Percentiles rank a stretch among this genome's conserved stretches.
Conservation (phyloP, 768 basidiomycete species). For the Lentinula guzmanii region DNA sequence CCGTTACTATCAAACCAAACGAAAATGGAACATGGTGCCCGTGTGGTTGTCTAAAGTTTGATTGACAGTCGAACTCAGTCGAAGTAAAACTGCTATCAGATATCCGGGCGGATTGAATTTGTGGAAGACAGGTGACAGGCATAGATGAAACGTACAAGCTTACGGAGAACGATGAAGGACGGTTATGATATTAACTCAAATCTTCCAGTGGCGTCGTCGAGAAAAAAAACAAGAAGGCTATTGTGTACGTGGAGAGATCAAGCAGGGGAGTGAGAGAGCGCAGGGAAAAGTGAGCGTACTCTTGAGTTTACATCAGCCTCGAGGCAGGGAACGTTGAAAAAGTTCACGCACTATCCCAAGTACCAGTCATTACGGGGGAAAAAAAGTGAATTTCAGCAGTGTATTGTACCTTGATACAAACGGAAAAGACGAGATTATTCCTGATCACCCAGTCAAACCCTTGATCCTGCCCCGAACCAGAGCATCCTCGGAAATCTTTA, state of each 20-base stretch:
- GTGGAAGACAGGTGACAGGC: background rate
- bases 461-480: constrained; percentile 10
- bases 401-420: background rate
- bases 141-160: background rate
- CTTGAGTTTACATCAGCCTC: background rate
- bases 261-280: background rate
- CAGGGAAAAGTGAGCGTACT: background rate
- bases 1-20: background rate
- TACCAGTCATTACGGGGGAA: too few species aligned
- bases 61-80: background rate
- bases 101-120: background rate
- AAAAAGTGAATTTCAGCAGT: too few species aligned
- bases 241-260: background rate
- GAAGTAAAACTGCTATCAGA: background rate
- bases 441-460: constrained; percentile 6
- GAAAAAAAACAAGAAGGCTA: background rate
- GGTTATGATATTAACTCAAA: background rate
- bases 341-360: too few species aligned
- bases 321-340: background rate
- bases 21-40: background rate
- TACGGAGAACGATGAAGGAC: background rate
- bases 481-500: constrained; percentile 21
- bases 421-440: background rate
- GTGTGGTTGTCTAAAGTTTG: background rate
- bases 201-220: background rate